Evolutionary conservation across 2,329 filamentous ascomycete genomes (phyloP).

Genomic region (Rhynchosporium graminicola): DNA sequence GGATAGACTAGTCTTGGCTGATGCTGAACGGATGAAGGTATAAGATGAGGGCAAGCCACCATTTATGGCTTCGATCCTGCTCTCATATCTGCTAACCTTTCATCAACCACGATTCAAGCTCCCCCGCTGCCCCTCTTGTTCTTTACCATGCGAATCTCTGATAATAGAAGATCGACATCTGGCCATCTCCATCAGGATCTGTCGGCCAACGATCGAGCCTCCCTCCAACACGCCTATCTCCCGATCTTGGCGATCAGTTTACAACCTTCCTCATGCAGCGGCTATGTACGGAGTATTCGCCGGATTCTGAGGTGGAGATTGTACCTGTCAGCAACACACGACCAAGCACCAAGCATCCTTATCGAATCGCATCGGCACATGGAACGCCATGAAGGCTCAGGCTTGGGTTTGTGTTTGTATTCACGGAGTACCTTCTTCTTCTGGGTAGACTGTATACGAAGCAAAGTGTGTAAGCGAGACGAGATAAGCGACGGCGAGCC

Average conservation of each 20-base stretch:
- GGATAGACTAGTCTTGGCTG: not conserved
- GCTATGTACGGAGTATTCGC: not conserved
- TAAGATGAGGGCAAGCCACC: slow-evolving; percentile 5
- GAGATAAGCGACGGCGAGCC: slow-evolving; percentile 7
- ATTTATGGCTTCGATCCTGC: slow-evolving; percentile 7
- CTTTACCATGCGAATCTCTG: not conserved
- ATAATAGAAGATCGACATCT: slow-evolving; percentile 1
- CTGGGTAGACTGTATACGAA: not conserved
- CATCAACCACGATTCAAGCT: not conserved
- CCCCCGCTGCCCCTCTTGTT: slow-evolving; percentile 7
- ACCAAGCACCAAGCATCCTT: not conserved
- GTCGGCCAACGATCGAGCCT: slow-evolving; percentile 9
- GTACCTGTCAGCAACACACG: not conserved
- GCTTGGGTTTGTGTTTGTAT: slow-evolving; percentile 9
- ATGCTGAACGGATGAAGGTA: slow-evolving; percentile 4
- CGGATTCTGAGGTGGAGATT: not conserved
- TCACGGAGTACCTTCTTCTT: slow-evolving; percentile 16
- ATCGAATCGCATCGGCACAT: slow-evolving; percentile 25
- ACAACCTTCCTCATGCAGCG: slow-evolving; percentile 6
- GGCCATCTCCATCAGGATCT: not conserved
- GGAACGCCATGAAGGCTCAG: slow-evolving; percentile 15
- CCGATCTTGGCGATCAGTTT: slow-evolving; percentile 13
- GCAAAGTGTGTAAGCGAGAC: slow-evolving; percentile 1
- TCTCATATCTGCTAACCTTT: not conserved
- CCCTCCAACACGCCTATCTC: slow-evolving; percentile 11